Evolutionary conservation across 2,329 filamentous ascomycete species (phyloP).

Genomic region (Penicillium corylophilum): DNA sequence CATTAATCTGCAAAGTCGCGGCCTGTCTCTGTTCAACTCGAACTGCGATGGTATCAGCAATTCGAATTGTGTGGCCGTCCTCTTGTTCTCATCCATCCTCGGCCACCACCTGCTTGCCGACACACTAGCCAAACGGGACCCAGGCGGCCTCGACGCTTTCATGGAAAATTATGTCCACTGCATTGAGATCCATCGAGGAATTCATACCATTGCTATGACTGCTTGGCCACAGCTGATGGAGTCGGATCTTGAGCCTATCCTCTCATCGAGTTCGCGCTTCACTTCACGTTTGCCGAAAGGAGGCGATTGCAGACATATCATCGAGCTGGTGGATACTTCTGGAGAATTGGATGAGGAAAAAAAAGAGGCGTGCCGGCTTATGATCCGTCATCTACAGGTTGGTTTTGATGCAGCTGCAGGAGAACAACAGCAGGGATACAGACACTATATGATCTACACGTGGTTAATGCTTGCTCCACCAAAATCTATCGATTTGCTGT

Average conservation of each 20-base stretch:
- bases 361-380: neutral
- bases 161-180: neutral
- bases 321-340: neutral
- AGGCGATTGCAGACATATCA: neutral
- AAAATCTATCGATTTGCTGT: too few species aligned
- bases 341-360: neutral
- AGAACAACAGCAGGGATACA: too few species aligned
- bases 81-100: neutral
- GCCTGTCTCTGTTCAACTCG: neutral
- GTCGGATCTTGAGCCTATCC: neutral
- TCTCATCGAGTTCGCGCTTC: neutral
- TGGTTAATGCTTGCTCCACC: too few species aligned
- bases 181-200: neutral
- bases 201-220: neutral
- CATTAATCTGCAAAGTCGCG: neutral
- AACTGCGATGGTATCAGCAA: neutral
- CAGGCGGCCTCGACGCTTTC: neutral
- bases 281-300: neutral
- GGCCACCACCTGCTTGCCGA: neutral
- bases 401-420: too few species aligned
- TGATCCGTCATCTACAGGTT: neutral
- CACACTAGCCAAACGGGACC: neutral
- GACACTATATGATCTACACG: too few species aligned
- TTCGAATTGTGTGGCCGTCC: neutral
- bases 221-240: neutral